Evolutionary conservation across 169 alveolate genomes (phyloP), one percentile per base, ranked within the genome.

Genomic region (Plasmodium adleri): DNA sequence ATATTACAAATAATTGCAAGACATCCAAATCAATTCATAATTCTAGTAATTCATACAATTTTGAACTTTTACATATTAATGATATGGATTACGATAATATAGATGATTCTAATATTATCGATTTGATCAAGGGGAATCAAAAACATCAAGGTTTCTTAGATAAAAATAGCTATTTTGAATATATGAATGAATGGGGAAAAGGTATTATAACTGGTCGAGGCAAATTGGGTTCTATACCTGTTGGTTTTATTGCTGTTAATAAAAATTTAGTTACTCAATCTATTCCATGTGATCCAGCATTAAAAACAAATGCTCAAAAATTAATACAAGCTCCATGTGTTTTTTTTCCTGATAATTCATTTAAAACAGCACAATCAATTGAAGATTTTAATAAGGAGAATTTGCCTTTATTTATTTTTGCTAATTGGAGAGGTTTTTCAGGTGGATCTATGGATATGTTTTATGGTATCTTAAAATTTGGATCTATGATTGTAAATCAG

Each of bases 401-500:
- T 49, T 73, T 94, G 70, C 97, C 97, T 13, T 78, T 95, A 66
- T 90, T 95, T 26, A 88, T 95, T 70, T 88, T 95, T 43, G 96
- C 96, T 22, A 95, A 95, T 71, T 94, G 93, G 95, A 63, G 95
- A 32, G 93, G 95, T 5, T 95, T 95, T 68, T 94, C 96, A n/a
- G 97, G 97, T n/a, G 97, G 97, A 15, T 88, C 94, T 50, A 93
- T 94, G 67, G 97, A 95, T 74, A 95, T 95, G 97, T 95, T 93
- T 68, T 88, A 90, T 49, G 94, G 93, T 74, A 92, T 95, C 10
- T 86, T 95, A 59, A 95, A 95, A 62, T 95, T 92, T 68, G 97
- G 97, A 4, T 93, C 96, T 3, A 93, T 89, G 88, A 95, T 95
- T 49, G 97, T 95, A 47, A 96, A 95, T 50, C 96, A 95, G 17